Conservation (phyloP, 1,284 basidiomycete genomes). For the Mixia osmundae region DNA sequence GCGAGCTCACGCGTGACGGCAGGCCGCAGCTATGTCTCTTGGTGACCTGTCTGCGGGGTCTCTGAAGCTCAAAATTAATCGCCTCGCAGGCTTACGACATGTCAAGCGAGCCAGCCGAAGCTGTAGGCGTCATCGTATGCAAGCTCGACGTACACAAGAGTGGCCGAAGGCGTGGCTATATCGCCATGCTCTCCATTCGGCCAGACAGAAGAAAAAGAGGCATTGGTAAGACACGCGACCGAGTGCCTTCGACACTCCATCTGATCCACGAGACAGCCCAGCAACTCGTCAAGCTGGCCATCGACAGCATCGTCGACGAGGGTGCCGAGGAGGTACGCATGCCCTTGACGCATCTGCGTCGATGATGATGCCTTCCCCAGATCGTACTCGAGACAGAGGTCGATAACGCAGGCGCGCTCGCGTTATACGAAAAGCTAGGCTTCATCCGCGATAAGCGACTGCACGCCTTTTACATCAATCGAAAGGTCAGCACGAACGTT, state of each 20-base stretch:
- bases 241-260: background rate
- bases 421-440: slow-evolving; percentile 71
- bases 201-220: slow-evolving; percentile 59
- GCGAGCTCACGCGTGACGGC: slow-evolving; percentile 3
- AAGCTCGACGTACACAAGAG: slow-evolving; percentile 33
- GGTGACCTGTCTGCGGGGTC: slow-evolving; percentile 25
- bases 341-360: slow-evolving; percentile 1
- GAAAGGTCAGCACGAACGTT: slow-evolving; percentile 12
- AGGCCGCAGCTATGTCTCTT: slow-evolving; percentile 89
- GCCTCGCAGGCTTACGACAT: slow-evolving; percentile 10
- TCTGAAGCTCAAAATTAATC: background rate
- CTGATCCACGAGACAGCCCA: slow-evolving; percentile 32
- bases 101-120: too few relatives aligned
- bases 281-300: slow-evolving; percentile 47
- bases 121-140: slow-evolving; percentile 81
- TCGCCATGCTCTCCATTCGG: slow-evolving; percentile 85
- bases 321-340: slow-evolving; percentile 53
- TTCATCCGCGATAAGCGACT: slow-evolving; percentile 91
- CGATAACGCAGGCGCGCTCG: slow-evolving; percentile 67
- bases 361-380: slow-evolving; percentile 25
- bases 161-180: slow-evolving; percentile 65
- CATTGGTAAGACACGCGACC: slow-evolving; percentile 38
- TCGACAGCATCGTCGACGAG: slow-evolving; percentile 50
- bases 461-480: slow-evolving; percentile 86
- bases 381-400: slow-evolving; percentile 91